These are phyloP conservation scores for Lachnellula subtilissima DNA, from an alignment of 2,329 filamentous ascomycete species.

Conservation along the genomic window DNA sequence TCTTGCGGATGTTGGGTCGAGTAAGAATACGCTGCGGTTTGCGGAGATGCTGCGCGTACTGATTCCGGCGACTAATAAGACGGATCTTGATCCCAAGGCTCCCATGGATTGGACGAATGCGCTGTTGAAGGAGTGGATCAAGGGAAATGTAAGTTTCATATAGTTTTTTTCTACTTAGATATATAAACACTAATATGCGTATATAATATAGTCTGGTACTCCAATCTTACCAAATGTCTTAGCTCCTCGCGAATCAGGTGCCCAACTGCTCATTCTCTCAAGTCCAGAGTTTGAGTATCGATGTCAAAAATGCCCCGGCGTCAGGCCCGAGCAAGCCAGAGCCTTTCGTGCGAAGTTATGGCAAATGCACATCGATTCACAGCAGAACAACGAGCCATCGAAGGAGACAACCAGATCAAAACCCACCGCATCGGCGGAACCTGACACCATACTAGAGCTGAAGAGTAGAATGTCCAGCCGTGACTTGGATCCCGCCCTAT, in stretches of 20 bases:
- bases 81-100: conserved; percentile 24
- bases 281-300: conserved; percentile 37
- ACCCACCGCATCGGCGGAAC: no score
- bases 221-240: conserved; percentile 32
- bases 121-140: conserved; percentile 38
- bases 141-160: conserved; percentile 34
- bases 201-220: conserved; percentile 34
- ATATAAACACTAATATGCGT: background rate
- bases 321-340: conserved; percentile 36
- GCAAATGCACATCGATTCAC: conserved; percentile 39
- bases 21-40: conserved; percentile 76
- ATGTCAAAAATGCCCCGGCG: conserved; percentile 35
- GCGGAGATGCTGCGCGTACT: conserved; percentile 58
- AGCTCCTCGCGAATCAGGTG: conserved; percentile 39
- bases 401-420: background rate
- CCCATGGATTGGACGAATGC: conserved; percentile 39
- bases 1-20: conserved; percentile 91
- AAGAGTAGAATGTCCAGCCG: background rate
- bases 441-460: background rate
- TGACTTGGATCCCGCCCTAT: background rate
- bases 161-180: background rate
- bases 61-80: conserved; percentile 28
- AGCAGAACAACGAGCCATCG: conserved; percentile 26
- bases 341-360: conserved; percentile 41
- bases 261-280: conserved; percentile 38